Evolutionary conservation across 2,329 filamentous ascomycete species (phyloP).

Genomic region (Corniculantispora saksenae): DNA sequence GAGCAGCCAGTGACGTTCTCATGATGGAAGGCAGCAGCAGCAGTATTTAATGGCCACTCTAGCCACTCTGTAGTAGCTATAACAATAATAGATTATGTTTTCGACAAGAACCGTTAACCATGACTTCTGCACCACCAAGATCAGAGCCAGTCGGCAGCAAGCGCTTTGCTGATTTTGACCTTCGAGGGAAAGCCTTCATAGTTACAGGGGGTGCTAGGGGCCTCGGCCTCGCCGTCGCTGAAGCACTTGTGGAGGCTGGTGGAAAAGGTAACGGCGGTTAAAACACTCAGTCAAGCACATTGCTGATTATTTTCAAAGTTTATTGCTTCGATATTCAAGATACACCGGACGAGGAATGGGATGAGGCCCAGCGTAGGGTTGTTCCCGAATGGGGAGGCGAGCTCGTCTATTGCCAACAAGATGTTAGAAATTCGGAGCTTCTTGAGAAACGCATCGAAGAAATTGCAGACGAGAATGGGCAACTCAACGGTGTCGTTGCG

Average conservation of each 20-base stretch:
- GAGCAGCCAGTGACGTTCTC: not conserved
- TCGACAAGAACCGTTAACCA: not conserved
- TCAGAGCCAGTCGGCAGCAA: slow-evolving; percentile 30
- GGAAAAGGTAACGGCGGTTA: slow-evolving; percentile 50
- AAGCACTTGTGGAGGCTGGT: slow-evolving; percentile 73
- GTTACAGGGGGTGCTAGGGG: slow-evolving; percentile 73
- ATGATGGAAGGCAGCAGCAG: not conserved
- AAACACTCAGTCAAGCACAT: not conserved
- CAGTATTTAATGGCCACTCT: no score
- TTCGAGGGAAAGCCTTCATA: slow-evolving; percentile 66
- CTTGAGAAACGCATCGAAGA: slow-evolving; percentile 59
- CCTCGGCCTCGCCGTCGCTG: slow-evolving; percentile 71
- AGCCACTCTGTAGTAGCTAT: not conserved
- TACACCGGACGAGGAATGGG: slow-evolving; percentile 58
- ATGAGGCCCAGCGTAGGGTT: slow-evolving; percentile 58
- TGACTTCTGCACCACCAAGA: not conserved
- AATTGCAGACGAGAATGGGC: slow-evolving; percentile 61
- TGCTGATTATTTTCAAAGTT: slow-evolving; percentile 38
- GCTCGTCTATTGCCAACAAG: slow-evolving; percentile 66
- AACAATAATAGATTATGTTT: not conserved
- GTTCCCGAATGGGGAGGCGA: slow-evolving; percentile 64
- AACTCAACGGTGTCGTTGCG: slow-evolving; percentile 69
- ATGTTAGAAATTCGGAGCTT: slow-evolving; percentile 62
- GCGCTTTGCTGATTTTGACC: slow-evolving; percentile 66
- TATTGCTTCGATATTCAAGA: slow-evolving; percentile 58